Conservation (phyloP, 441 rosid genomes). For the Brassica hybrid region DNA sequence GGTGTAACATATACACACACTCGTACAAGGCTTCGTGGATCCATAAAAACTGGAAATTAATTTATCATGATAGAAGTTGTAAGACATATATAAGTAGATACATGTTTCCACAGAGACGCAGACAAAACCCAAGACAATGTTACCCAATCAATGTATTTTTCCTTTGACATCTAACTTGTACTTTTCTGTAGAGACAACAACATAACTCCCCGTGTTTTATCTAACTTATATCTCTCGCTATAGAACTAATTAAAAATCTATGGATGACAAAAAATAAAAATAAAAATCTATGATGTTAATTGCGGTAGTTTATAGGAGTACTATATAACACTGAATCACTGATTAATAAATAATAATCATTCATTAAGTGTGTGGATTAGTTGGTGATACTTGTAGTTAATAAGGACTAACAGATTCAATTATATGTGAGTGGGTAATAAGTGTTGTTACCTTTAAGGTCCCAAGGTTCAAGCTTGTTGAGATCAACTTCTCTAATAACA, state of each 20-base stretch:
- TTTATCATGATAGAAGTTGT: conserved; percentile 13
- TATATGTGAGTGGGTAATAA: conserved; percentile 7
- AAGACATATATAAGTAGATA: conserved; percentile 16
- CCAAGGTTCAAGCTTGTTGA: conserved; percentile 84
- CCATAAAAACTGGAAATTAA: conserved; percentile 41
- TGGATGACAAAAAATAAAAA: conserved; percentile 9
- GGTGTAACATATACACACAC: conserved; percentile 1
- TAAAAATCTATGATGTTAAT: conserved; percentile 6
- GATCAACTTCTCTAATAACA: conserved; percentile 78
- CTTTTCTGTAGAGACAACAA: conserved; percentile 31
- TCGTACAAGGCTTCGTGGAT: conserved; percentile 25
- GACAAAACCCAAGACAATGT: conserved; percentile 39
- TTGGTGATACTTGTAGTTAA: conserved; percentile 23
- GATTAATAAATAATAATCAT: conserved; percentile 9
- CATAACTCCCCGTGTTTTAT: neutral
- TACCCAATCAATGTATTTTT: conserved; percentile 32
- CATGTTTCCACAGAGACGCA: conserved; percentile 40
- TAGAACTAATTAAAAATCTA: conserved; percentile 6
- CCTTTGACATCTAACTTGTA: conserved; percentile 40
- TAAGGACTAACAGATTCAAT: conserved; percentile 4
- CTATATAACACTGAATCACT: neutral
- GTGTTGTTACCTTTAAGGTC: conserved; percentile 62
- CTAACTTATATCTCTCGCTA: neutral
- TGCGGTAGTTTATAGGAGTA: conserved; percentile 4
- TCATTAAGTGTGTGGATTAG: conserved; percentile 27